phyloP scores from a whole-genome alignment of 176 grass and related monocot genomes.

The Oryza meridionalis region DNA sequence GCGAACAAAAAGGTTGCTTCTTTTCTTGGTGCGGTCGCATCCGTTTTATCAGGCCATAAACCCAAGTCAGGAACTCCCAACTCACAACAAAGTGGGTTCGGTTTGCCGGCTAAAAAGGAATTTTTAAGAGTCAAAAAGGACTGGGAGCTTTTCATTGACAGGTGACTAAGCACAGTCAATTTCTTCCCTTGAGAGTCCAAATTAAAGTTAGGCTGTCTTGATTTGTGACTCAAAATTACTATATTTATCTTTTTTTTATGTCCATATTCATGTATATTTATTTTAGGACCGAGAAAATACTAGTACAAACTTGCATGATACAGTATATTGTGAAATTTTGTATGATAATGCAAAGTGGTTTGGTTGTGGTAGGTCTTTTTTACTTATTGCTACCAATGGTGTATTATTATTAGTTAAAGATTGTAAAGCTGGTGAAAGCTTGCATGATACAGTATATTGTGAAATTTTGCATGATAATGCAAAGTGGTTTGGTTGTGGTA shows the following conservation, averaged over 20 bases:
- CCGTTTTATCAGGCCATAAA: not conserved
- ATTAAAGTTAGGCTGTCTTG: no score
- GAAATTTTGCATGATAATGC: not conserved
- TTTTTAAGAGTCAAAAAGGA: not conserved
- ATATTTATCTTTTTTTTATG: no score
- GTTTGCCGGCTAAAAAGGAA: not conserved
- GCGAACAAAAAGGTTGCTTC: not conserved
- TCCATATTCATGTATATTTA: no score
- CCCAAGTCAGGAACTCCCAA: not conserved
- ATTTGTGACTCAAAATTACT: no score
- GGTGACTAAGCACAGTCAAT: not conserved
- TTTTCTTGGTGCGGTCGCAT: not conserved
- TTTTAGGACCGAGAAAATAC: no score
- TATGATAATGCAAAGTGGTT: no score
- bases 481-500: not conserved
- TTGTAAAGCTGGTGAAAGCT: not conserved
- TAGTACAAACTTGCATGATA: no score
- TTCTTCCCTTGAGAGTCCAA: not conserved
- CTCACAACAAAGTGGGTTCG: not conserved
- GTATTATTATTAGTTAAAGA: not conserved
- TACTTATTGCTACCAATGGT: not conserved
- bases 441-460: no score
- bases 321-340: not conserved
- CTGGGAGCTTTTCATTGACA: not conserved
- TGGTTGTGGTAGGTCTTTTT: not conserved